phyloP scores from a whole-genome alignment of 495 filamentous ascomycete genomes.

The Aspergillus baeticus region DNA sequence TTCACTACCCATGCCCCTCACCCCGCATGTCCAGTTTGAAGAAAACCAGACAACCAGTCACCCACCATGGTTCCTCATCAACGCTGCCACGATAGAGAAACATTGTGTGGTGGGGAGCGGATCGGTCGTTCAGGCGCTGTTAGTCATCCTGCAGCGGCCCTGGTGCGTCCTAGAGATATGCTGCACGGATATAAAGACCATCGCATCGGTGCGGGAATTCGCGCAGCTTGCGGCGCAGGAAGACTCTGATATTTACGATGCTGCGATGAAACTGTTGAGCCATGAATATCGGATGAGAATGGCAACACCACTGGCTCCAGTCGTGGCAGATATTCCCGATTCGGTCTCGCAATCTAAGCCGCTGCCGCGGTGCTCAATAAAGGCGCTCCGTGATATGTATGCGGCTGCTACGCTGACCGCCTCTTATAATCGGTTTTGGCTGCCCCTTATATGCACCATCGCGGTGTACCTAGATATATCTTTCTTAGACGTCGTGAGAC shows the following conservation, averaged over 20 bases:
- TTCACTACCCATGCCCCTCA: not conserved
- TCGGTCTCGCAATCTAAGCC: not conserved
- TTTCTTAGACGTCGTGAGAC: conserved; percentile 11
- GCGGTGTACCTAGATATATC: conserved; percentile 17
- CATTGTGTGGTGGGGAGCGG: conserved; percentile 19
- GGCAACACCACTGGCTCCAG: not conserved
- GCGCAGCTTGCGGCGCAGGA: conserved; percentile 2
- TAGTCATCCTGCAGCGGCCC: conserved; percentile 21
- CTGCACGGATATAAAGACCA: conserved; percentile 10
- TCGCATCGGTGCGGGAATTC: conserved; percentile 11
- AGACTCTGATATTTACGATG: conserved; percentile 7
- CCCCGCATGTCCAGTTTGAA: not conserved
- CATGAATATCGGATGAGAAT: conserved; percentile 7
- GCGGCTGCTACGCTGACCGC: not conserved
- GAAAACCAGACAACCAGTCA: not conserved
- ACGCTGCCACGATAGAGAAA: conserved; percentile 11
- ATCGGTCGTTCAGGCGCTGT: conserved; percentile 11
- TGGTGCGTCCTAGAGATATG: conserved; percentile 27
- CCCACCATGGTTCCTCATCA: conserved; percentile 23
- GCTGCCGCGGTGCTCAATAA: not conserved
- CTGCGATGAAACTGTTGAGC: conserved; percentile 10
- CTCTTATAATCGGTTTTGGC: conserved; percentile 22
- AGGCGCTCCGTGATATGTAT: conserved; percentile 6
- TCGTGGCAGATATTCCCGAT: not conserved
- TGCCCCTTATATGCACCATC: conserved; percentile 17